Conservation (phyloP, 805 yeast genomes). For the Scheffersomyces coipomensis region DNA sequence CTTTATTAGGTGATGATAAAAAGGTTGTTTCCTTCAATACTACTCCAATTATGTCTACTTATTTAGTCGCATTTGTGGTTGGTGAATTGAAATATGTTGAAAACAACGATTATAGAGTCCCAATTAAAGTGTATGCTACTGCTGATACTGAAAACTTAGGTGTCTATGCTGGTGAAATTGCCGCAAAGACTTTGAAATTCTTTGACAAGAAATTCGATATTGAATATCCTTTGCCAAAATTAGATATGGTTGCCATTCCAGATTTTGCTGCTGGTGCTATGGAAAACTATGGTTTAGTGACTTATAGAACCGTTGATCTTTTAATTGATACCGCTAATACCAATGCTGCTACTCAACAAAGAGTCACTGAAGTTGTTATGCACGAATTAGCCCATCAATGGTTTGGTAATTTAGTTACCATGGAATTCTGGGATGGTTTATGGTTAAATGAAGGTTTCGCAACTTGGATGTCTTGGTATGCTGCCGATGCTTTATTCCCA, state of each 20-base stretch:
- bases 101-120: conserved; percentile 61
- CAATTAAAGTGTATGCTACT: conserved; percentile 78
- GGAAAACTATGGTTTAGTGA: conserved; percentile 84
- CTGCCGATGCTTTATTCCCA: conserved; percentile 72
- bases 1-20: conserved; percentile 37
- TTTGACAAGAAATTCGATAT: conserved; percentile 73
- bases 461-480: conserved; percentile 88
- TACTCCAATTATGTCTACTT: conserved; percentile 85
- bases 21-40: conserved; percentile 64
- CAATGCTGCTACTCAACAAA: conserved; percentile 58
- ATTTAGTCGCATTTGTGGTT: conserved; percentile 77
- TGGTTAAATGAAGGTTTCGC: conserved; percentile 91
- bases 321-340: conserved; percentile 71
- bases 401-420: conserved; percentile 87
- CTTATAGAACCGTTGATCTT: conserved; percentile 75
- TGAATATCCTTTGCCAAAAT: conserved; percentile 75
- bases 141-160: conserved; percentile 75
- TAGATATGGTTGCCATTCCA: conserved; percentile 80
- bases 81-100: conserved; percentile 79
- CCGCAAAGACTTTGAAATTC: conserved; percentile 72
- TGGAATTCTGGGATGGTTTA: conserved; percentile 92
- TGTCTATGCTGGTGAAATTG: conserved; percentile 67
- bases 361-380: conserved; percentile 83
- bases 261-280: conserved; percentile 87
- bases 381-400: conserved; percentile 92